Evolutionary conservation across 2,329 filamentous ascomycete genomes (phyloP).

Genomic region (Phialocephala subalpina): DNA sequence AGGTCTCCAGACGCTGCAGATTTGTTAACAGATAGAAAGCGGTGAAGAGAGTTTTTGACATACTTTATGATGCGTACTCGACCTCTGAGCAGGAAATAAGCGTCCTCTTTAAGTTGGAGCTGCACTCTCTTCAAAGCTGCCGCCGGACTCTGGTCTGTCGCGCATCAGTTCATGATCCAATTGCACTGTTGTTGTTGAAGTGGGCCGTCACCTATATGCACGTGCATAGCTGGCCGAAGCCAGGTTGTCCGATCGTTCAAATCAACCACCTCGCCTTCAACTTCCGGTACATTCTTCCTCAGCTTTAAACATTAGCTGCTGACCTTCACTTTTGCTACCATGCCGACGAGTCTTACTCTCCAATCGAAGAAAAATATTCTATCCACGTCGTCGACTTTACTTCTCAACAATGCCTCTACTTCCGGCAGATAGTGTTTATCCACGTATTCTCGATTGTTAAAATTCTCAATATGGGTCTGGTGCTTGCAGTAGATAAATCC

Average conservation of each 20-base stretch:
- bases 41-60: conserved; percentile 2
- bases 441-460: conserved; percentile 1
- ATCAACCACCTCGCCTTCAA: conserved; percentile 20
- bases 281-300: conserved; percentile 14
- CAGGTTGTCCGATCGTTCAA: conserved; percentile 17
- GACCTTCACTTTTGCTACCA: not conserved
- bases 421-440: conserved; percentile 16
- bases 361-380: conserved; percentile 21
- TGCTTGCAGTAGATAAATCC: conserved; percentile 14
- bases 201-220: conserved; percentile 15
- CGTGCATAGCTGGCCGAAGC: conserved; percentile 20
- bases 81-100: conserved; percentile 13
- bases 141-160: not conserved
- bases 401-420: conserved; percentile 14
- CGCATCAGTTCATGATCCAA: too few species aligned
- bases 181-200: too few species aligned
- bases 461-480: conserved; percentile 2
- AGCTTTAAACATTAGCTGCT: conserved; percentile 10
- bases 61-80: conserved; percentile 22
- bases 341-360: conserved; percentile 13
- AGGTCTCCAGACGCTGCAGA: conserved; percentile 20
- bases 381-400: conserved; percentile 19
- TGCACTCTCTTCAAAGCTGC: conserved; percentile 9
- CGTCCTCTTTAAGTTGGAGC: conserved; percentile 11
- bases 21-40: not conserved